A percentile compares a stretch with the other conserved stretches of the same genome.
These are phyloP conservation scores for Neurospora intermedia DNA, from an alignment of 495 filamentous ascomycete genomes.

Conservation along the genomic window DNA sequence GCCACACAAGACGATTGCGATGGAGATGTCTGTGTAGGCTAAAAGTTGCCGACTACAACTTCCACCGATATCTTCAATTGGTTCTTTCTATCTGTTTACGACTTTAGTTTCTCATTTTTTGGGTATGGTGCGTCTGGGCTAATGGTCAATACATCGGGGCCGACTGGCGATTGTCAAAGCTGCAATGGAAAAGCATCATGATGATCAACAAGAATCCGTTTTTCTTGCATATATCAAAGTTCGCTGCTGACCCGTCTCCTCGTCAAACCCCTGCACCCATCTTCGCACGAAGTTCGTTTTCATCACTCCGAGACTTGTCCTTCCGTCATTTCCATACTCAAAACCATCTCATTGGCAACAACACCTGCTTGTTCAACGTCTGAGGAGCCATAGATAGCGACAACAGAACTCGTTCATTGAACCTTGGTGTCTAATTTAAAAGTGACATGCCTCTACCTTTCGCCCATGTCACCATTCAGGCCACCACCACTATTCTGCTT, in stretches of 20 bases:
- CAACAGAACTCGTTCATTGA: not conserved
- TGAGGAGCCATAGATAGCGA: not conserved
- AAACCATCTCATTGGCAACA: not conserved
- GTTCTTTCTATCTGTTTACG: not conserved
- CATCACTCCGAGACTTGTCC: not conserved
- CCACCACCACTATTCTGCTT: not conserved
- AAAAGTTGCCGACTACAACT: not conserved
- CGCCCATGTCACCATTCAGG: not conserved
- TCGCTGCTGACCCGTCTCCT: not conserved
- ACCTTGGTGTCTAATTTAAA: not conserved
- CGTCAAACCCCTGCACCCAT: not conserved
- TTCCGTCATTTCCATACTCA: not conserved
- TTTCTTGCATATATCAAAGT: not conserved
- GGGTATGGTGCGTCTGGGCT: not conserved
- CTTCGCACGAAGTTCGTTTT: not conserved
- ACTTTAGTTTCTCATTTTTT: not conserved
- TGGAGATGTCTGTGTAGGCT: constrained; percentile 90
- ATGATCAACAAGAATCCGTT: not conserved
- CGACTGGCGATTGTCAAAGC: not conserved
- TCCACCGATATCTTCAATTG: not conserved
- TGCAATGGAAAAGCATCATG: not conserved
- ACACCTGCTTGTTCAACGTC: not conserved
- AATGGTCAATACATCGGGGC: not conserved
- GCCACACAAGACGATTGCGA: constrained; percentile 79
- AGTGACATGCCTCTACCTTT: not conserved